These are phyloP conservation scores for Geotrichum klebahnii DNA, from an alignment of 1,139 yeast genomes.

Conservation along the genomic window DNA sequence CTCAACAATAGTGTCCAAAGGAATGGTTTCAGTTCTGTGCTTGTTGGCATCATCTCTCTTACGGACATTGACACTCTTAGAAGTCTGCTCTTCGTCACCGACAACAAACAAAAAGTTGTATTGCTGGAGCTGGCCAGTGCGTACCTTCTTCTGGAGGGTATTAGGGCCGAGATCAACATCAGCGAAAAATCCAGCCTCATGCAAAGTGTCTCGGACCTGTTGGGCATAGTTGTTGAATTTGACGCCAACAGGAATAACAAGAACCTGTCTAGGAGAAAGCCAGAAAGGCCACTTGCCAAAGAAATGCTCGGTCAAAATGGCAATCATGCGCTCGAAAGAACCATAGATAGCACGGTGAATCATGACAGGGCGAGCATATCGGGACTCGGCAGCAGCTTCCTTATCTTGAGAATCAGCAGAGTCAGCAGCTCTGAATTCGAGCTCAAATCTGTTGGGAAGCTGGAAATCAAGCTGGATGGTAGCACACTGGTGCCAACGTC, in stretches of 20 bases:
- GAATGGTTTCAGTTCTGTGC: constrained; percentile 80
- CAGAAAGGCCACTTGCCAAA: constrained; percentile 99
- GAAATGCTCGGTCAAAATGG: constrained; percentile 91
- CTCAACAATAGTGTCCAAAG: constrained; percentile 62
- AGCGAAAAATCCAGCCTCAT: constrained; percentile 71
- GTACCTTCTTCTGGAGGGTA: constrained; percentile 92
- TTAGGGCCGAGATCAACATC: constrained; percentile 92
- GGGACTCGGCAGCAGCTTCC: constrained; percentile 30
- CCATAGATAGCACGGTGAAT: constrained; percentile 98
- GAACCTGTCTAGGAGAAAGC: constrained; percentile 94
- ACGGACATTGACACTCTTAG: constrained; percentile 80
- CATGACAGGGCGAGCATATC: constrained; percentile 77
- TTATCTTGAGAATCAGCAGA: constrained; percentile 37
- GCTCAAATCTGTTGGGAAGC: constrained; percentile 83
- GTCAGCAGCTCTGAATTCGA: constrained; percentile 76
- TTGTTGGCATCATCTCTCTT: constrained; percentile 83
- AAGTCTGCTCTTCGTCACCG: constrained; percentile 85
- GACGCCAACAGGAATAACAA: constrained; percentile 94
- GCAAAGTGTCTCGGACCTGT: constrained; percentile 64
- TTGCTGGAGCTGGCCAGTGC: constrained; percentile 88
- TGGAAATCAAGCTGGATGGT: constrained; percentile 98
- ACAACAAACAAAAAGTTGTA: constrained; percentile 93
- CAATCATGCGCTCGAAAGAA: constrained; percentile 97
- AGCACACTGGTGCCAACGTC: constrained; percentile 96
- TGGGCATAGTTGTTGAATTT: constrained; percentile 86